Conservation (phyloP, 2,329 filamentous ascomycete genomes). For the Blumeriella jaapii region DNA sequence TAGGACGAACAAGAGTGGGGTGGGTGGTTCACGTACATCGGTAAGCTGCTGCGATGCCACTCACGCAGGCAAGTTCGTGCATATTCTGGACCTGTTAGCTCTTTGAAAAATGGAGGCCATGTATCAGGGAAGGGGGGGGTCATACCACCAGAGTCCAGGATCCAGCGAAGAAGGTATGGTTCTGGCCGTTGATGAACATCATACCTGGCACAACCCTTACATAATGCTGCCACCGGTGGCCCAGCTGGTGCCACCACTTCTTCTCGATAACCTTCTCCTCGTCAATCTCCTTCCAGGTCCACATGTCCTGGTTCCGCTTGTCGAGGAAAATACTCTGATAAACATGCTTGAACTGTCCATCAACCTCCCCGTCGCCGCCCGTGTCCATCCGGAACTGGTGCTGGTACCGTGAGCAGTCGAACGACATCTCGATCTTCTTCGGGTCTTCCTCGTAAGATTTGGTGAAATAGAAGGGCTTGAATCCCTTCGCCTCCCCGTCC, state of each 20-base stretch:
- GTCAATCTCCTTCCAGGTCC: slow-evolving; percentile 49
- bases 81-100: too few species aligned
- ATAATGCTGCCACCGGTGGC: slow-evolving; percentile 49
- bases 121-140: neutral
- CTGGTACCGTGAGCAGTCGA: slow-evolving; percentile 68
- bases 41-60: slow-evolving; percentile 59
- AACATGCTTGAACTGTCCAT: slow-evolving; percentile 38
- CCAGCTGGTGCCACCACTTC: slow-evolving; percentile 58
- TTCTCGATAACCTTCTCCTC: slow-evolving; percentile 47
- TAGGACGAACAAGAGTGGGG: neutral
- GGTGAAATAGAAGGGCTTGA: slow-evolving; percentile 55
- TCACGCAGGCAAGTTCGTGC: slow-evolving; percentile 58
- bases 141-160: slow-evolving; percentile 25
- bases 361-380: too few species aligned
- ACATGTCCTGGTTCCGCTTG: slow-evolving; percentile 42
- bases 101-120: too few species aligned
- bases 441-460: slow-evolving; percentile 45
- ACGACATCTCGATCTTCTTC: slow-evolving; percentile 55
- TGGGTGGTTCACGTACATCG: slow-evolving; percentile 27
- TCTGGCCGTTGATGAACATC: slow-evolving; percentile 59
- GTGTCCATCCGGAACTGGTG: slow-evolving; percentile 46
- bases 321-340: slow-evolving; percentile 62
- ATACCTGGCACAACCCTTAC: slow-evolving; percentile 50
- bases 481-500: slow-evolving; percentile 40
- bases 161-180: slow-evolving; percentile 35